Percentiles rank a stretch among this genome's conserved stretches.
Evolutionary conservation across 345 rosid genomes (phyloP).

Genomic region (Limnanthes douglasii): DNA sequence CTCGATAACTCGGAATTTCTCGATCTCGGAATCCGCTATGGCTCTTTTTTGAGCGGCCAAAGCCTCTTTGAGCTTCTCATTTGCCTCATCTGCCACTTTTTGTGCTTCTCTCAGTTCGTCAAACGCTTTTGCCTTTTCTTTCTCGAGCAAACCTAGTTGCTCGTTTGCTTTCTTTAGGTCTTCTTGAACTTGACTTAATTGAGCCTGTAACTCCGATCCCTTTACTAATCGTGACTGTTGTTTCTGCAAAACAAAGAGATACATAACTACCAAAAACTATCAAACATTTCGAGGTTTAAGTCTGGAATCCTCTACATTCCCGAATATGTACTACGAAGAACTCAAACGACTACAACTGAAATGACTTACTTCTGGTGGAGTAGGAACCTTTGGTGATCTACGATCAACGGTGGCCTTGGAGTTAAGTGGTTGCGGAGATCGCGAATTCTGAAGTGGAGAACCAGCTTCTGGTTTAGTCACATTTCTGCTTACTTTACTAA

Average conservation of each 20-base stretch:
- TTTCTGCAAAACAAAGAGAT: slow-evolving; percentile 29
- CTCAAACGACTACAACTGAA: neutral
- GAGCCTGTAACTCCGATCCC: slow-evolving; percentile 56
- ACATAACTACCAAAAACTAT: neutral
- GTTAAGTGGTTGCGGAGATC: slow-evolving; percentile 48
- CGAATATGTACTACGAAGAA: neutral
- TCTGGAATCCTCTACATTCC: neutral
- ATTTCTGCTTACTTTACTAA: slow-evolving; percentile 41
- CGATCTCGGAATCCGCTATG: slow-evolving; percentile 62
- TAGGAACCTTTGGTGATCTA: slow-evolving; percentile 35
- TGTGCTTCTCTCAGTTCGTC: slow-evolving; percentile 60
- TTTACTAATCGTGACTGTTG: slow-evolving; percentile 28
- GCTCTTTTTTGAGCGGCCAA: slow-evolving; percentile 84
- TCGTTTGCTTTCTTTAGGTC: slow-evolving; percentile 79
- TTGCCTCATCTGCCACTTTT: slow-evolving; percentile 45
- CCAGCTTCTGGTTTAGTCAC: slow-evolving; percentile 35
- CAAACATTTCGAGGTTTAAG: neutral
- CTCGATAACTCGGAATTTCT: slow-evolving; percentile 80
- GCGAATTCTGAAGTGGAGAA: slow-evolving; percentile 46
- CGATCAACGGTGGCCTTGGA: slow-evolving; percentile 53
- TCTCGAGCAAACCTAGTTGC: slow-evolving; percentile 47
- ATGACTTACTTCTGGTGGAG: slow-evolving; percentile 47
- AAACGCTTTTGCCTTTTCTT: slow-evolving; percentile 63
- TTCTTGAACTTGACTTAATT: slow-evolving; percentile 52
- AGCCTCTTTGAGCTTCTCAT: slow-evolving; percentile 71